Evolutionary conservation across 2,329 filamentous ascomycete species (phyloP).

Genomic region (Aspergillus spinulosporus): DNA sequence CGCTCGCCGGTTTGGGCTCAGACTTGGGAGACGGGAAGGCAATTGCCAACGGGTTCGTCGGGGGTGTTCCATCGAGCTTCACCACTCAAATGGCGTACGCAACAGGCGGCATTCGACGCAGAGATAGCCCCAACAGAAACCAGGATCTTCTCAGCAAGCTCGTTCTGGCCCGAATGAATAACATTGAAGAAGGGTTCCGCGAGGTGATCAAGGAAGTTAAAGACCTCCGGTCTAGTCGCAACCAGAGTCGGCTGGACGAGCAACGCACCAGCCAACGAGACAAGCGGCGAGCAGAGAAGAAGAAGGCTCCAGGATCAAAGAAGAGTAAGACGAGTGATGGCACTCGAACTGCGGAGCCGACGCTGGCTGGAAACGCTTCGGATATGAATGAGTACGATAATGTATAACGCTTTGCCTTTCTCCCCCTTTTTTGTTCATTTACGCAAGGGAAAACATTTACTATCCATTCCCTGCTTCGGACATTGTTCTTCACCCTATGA

Average conservation of each 20-base stretch:
- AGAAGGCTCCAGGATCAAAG: slow-evolving; percentile 18
- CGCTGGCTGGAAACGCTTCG: background rate
- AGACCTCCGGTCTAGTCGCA: slow-evolving; percentile 48
- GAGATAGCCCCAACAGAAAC: slow-evolving; percentile 49
- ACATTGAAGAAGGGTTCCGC: slow-evolving; percentile 83
- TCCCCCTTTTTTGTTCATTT: background rate
- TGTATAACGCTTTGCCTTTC: slow-evolving; percentile 1
- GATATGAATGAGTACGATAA: background rate
- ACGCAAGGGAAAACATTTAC: background rate
- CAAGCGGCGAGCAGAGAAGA: slow-evolving; percentile 30
- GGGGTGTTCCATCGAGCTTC: slow-evolving; percentile 71
- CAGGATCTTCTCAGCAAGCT: slow-evolving; percentile 76
- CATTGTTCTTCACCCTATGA: background rate
- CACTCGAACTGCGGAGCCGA: slow-evolving; percentile 12
- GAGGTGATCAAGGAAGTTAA: slow-evolving; percentile 83
- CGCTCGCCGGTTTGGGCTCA: slow-evolving; percentile 72
- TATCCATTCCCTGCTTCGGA: background rate
- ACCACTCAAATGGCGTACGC: slow-evolving; percentile 78
- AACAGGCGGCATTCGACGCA: slow-evolving; percentile 59
- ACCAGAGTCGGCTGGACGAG: slow-evolving; percentile 31
- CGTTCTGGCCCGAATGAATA: slow-evolving; percentile 88
- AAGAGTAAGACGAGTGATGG: slow-evolving; percentile 26
- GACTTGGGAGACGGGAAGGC: slow-evolving; percentile 67
- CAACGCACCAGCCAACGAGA: slow-evolving; percentile 24
- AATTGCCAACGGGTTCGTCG: slow-evolving; percentile 61